phyloP scores from a whole-genome alignment of 2,329 filamentous ascomycete species.

The Cyclaneusma minus region DNA sequence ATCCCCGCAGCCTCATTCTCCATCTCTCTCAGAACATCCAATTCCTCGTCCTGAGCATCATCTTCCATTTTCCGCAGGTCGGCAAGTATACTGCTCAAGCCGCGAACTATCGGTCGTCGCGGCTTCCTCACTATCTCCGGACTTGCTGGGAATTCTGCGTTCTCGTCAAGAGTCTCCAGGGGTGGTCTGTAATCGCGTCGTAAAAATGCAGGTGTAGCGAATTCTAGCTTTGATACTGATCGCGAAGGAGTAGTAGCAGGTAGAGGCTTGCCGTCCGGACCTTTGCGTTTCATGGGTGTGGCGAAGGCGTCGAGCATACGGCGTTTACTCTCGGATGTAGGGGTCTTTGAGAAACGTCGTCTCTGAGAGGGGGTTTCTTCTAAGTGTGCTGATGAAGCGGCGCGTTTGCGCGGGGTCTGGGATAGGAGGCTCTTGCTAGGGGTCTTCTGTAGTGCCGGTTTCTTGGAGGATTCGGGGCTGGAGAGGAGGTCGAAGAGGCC shows the following conservation, averaged over 20 bases:
- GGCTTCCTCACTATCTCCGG: slow-evolving; percentile 33
- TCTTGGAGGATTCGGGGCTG: slow-evolving; percentile 1
- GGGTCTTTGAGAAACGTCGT: too few relatives aligned
- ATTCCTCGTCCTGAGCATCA: slow-evolving; percentile 53
- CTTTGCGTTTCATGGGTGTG: slow-evolving; percentile 42
- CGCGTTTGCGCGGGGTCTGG: too few relatives aligned
- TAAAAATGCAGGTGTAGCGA: slow-evolving; percentile 59
- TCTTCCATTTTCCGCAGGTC: slow-evolving; percentile 56
- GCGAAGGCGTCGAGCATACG: slow-evolving; percentile 46
- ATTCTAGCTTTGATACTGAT: slow-evolving; percentile 39
- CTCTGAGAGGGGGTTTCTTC: slow-evolving; percentile 9
- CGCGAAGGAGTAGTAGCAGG: too few relatives aligned
- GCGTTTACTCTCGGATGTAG: slow-evolving; percentile 39
- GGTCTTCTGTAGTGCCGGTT: slow-evolving; percentile 22
- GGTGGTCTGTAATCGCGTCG: slow-evolving; percentile 29
- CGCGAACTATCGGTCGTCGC: slow-evolving; percentile 47
- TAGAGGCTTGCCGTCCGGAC: slow-evolving; percentile 23
- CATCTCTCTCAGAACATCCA: slow-evolving; percentile 58
- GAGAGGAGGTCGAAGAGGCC: slow-evolving; percentile 61
- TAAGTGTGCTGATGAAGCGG: too few relatives aligned
- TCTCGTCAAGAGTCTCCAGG: slow-evolving; percentile 39
- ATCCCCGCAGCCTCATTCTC: slow-evolving; percentile 30
- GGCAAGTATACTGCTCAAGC: slow-evolving; percentile 60
- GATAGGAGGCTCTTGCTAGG: slow-evolving; percentile 27
- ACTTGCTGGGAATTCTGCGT: slow-evolving; percentile 31